Base-by-base conservation (phyloP, 169 alveolate species). In the Plasmodium knowlesi region DNA sequence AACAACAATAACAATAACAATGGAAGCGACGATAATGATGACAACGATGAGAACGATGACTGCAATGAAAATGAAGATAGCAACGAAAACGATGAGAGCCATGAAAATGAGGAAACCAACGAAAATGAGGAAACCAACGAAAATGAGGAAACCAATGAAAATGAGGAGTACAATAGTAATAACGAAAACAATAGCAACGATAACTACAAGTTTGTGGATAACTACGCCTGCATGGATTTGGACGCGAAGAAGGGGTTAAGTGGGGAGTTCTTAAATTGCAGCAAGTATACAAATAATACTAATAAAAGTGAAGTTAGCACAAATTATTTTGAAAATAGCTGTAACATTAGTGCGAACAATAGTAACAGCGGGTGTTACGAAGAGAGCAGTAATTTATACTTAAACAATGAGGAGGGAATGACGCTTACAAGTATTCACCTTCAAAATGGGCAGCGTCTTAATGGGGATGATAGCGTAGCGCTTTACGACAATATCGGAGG, bases 291-390 rank as follows among this genome's bases (percentile, higher is more conserved):
- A 10, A 57, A 39, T 88, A 88, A 57, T 39, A 41, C 83, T 6
- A 79, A 61, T 57, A 88, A 88, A 80, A 88, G 90, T 88, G 89
- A 88, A 79, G 57, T 79, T 25, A 88, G 83, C 32, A 88, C 89
- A 78, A 88, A 79, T 67, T 79, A 88, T 88, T 88, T 78, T 41
- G 94, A 88, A 79, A 88, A 88, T 46, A 88, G 83, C 39, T 88
- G 83, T 41, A 88, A 88, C 19, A 76, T 79, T 22, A 79, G 89
- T 72, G 89, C 73, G 54, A 79, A 73, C 71, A 79, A 88, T 88
- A 88, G 89, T 41, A 53, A 76, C 50, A 76, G 79, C 53, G 90
- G 71, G 61, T 50, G 32, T 41, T 76, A 79, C 50, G 94, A 88
- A 39, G 90, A 88, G 32, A 88, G 79, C 54, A 46, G 19, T 25